Conservation (phyloP, 495 filamentous ascomycete species). For the Lichina pygmaea region DNA sequence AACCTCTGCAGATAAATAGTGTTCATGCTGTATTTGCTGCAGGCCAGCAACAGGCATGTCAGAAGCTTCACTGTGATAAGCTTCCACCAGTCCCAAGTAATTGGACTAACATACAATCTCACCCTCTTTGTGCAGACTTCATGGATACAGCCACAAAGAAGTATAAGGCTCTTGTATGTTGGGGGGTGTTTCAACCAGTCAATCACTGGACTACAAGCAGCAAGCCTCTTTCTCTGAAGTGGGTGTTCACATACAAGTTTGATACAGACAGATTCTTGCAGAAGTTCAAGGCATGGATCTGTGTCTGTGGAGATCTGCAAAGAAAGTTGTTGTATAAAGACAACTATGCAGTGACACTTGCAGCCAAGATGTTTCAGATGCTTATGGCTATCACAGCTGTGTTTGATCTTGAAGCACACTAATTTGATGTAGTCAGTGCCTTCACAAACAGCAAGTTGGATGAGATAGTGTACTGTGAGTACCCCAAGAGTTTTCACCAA, state of each 20-base stretch:
- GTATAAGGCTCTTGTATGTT: not conserved
- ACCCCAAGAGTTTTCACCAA: not conserved
- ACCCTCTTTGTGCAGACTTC: not conserved
- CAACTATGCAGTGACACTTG: slow-evolving; percentile 7
- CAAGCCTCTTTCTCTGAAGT: not conserved
- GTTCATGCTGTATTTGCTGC: not conserved
- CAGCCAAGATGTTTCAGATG: slow-evolving; percentile 6
- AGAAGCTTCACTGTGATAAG: not conserved
- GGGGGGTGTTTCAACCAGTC: not conserved
- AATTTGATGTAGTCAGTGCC: slow-evolving; percentile 10
- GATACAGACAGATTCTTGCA: slow-evolving; percentile 5
- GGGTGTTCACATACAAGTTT: slow-evolving; percentile 6
- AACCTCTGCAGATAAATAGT: not conserved
- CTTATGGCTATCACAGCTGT: slow-evolving; percentile 8
- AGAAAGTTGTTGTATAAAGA: not conserved
- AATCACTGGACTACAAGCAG: no score
- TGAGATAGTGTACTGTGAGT: slow-evolving; percentile 3
- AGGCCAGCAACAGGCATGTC: not conserved
- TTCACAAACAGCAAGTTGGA: slow-evolving; percentile 8
- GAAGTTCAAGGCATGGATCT: slow-evolving; percentile 11
- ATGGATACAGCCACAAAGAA: not conserved
- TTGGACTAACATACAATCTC: not conserved
- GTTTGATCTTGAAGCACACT: slow-evolving; percentile 8
- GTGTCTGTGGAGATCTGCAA: slow-evolving; percentile 10
- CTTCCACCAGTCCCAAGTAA: not conserved